Evolutionary conservation across 495 filamentous ascomycete species (phyloP).

Genomic region (Aspergillus nanangensis): DNA sequence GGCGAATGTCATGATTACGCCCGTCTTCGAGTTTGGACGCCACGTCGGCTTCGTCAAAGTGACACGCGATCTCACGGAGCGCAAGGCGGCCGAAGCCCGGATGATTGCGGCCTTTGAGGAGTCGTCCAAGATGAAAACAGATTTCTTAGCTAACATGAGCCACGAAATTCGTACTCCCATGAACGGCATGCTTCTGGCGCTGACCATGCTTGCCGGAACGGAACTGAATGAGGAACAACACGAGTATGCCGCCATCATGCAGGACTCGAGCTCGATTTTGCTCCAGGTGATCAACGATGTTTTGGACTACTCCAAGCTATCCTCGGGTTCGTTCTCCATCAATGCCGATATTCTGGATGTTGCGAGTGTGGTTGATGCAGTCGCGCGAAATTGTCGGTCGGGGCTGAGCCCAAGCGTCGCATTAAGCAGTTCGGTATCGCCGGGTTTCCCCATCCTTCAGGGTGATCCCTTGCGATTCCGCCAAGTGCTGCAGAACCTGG

Average conservation of each 20-base stretch:
- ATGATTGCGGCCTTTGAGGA: conserved; percentile 62
- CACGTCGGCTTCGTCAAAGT: conserved; percentile 64
- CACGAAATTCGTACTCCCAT: conserved; percentile 86
- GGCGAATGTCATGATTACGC: conserved; percentile 64
- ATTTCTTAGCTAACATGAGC: conserved; percentile 77
- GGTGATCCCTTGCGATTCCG: conserved; percentile 77
- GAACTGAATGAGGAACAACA: conserved; percentile 60
- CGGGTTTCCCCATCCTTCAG: conserved; percentile 37
- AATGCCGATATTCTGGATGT: conserved; percentile 68
- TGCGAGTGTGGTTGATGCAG: conserved; percentile 47
- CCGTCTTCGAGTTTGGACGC: conserved; percentile 51
- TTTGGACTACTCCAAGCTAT: conserved; percentile 83
- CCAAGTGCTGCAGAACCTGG: conserved; percentile 79
- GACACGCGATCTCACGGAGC: conserved; percentile 59
- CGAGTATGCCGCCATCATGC: conserved; percentile 73
- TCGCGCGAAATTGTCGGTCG: conserved; percentile 48
- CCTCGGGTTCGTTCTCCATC: conserved; percentile 78
- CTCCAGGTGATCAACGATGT: conserved; percentile 89
- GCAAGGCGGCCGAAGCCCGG: conserved; percentile 51
- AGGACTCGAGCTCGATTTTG: conserved; percentile 75
- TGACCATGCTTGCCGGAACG: conserved; percentile 66
- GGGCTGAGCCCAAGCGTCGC: conserved; percentile 55
- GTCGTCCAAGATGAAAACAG: conserved; percentile 58
- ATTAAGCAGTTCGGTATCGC: conserved; percentile 46
- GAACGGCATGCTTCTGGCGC: conserved; percentile 71